Evolutionary conservation across 805 yeast genomes (phyloP).

Genomic region (Suhomyces emberorum): DNA sequence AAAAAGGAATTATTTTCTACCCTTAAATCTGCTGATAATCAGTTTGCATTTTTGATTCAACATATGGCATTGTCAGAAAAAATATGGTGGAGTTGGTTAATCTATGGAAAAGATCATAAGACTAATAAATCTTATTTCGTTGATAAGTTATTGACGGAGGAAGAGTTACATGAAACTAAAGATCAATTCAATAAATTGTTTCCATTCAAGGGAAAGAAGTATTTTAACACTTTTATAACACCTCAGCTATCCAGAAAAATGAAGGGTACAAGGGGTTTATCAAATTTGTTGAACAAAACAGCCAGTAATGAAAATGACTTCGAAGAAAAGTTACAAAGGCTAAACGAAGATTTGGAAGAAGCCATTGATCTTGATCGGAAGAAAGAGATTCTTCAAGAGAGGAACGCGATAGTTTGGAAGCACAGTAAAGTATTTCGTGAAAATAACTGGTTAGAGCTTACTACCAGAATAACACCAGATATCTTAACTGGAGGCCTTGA

Average conservation of each 20-base stretch:
- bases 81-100: constrained; percentile 40
- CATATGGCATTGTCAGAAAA: constrained; percentile 27
- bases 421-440: constrained; percentile 20
- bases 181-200: constrained; percentile 16
- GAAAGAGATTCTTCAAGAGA: constrained; percentile 19
- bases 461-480: constrained; percentile 8
- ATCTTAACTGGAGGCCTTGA: constrained; percentile 7
- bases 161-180: constrained; percentile 18
- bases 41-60: constrained; percentile 25
- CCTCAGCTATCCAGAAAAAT: constrained; percentile 41
- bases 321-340: constrained; percentile 7
- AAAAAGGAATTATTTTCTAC: constrained; percentile 24
- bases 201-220: constrained; percentile 33
- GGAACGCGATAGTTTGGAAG: constrained; percentile 34
- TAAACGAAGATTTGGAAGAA: constrained; percentile 11
- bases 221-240: constrained; percentile 40
- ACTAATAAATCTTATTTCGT: constrained; percentile 28
- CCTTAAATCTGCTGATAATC: constrained; percentile 22
- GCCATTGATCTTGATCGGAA: constrained; percentile 7
- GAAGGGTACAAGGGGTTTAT: constrained; percentile 34
- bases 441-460: constrained; percentile 27
- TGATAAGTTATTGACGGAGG: constrained; percentile 17
- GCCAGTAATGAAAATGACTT: constrained; percentile 4
- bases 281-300: constrained; percentile 11
- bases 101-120: constrained; percentile 33